Conservation (phyloP, 2,329 filamentous ascomycete genomes). For the Colletotrichum sansevieriae region DNA sequence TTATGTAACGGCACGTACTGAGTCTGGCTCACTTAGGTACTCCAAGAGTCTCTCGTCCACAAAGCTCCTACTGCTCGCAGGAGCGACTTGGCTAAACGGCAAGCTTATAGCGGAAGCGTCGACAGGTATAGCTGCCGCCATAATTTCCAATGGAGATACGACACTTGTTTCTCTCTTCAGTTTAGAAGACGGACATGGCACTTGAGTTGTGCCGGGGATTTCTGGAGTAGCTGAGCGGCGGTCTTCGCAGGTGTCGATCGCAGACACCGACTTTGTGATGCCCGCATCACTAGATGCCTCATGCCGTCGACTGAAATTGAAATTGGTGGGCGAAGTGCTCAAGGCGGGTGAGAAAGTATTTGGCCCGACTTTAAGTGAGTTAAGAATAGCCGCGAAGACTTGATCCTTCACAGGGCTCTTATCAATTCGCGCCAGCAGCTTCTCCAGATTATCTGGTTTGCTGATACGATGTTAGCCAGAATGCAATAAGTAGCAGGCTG, state of each 20-base stretch:
- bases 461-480: no score
- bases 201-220: not conserved
- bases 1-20: not conserved
- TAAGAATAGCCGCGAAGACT: conserved; percentile 7
- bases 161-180: no score
- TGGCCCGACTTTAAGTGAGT: not conserved
- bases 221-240: not conserved
- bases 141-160: no score
- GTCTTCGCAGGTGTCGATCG: not conserved
- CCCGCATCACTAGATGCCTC: no score
- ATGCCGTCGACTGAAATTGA: not conserved
- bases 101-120: no score
- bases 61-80: no score
- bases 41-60: conserved; percentile 10
- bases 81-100: no score
- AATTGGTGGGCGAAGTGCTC: not conserved
- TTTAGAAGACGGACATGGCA: no score
- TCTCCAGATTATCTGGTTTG: no score
- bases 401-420: conserved; percentile 45
- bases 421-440: conserved; percentile 42
- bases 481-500: no score
- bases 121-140: no score
- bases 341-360: not conserved
- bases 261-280: not conserved
- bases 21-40: conserved; percentile 39